phyloP scores from a whole-genome alignment of 495 filamentous ascomycete genomes.

The Penicillium bovifimosum region DNA sequence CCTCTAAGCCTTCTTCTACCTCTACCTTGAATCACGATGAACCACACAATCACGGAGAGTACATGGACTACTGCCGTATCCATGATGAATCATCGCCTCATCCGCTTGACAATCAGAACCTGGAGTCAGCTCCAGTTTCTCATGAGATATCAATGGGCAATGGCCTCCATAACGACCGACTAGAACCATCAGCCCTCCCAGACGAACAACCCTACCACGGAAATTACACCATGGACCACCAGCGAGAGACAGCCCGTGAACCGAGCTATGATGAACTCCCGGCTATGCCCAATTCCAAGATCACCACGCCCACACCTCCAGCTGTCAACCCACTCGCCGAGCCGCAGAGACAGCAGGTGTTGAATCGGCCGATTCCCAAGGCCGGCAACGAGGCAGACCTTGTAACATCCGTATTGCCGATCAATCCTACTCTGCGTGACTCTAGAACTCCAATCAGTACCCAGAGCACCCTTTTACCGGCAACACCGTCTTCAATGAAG shows the following conservation, averaged over 20 bases:
- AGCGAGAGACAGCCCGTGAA: background rate
- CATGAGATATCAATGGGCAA: background rate
- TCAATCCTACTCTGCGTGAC: conserved; percentile 1
- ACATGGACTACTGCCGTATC: background rate
- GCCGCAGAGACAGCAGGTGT: background rate
- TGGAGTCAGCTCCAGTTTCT: background rate
- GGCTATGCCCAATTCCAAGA: background rate
- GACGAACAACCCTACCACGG: background rate
- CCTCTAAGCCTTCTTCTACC: conserved; percentile 22
- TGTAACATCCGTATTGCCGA: conserved; percentile 9
- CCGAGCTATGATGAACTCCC: background rate
- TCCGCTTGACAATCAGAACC: background rate
- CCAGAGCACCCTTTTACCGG: background rate
- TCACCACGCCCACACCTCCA: background rate
- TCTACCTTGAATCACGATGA: conserved; percentile 27
- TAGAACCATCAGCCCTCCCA: background rate
- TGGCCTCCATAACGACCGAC: background rate
- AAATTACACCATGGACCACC: background rate
- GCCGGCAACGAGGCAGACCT: background rate
- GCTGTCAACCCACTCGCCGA: background rate
- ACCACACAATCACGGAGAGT: background rate
- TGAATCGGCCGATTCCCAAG: background rate
- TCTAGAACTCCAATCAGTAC: background rate
- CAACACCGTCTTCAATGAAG: background rate
- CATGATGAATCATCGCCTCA: background rate